Evolutionary conservation across 2,329 filamentous ascomycete genomes (phyloP).

Genomic region (Beauveria pseudobassiana): DNA sequence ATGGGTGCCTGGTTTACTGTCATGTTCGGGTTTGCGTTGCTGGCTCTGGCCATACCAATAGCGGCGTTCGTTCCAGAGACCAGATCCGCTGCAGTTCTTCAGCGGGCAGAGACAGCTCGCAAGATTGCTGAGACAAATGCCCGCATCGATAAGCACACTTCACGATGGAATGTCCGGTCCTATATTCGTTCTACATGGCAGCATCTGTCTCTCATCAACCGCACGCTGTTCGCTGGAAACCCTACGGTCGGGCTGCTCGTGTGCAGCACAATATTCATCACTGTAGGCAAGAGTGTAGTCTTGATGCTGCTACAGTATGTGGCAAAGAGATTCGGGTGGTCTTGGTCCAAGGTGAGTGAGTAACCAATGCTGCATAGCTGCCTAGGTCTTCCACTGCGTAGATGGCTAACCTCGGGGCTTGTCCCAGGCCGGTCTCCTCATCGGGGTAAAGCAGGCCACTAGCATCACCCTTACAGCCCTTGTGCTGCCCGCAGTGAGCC

Average conservation of each 20-base stretch:
- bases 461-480: neutral
- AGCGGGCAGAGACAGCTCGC: neutral
- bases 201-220: neutral
- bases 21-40: slow-evolving; percentile 7
- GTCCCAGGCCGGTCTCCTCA: neutral
- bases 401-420: neutral
- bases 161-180: neutral
- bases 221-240: neutral
- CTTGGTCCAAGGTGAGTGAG: slow-evolving; percentile 9
- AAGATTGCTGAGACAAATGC: neutral
- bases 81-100: neutral
- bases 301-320: slow-evolving; percentile 10
- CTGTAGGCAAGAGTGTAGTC: neutral
- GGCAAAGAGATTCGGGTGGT: slow-evolving; percentile 10
- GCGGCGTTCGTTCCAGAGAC: slow-evolving; percentile 14
- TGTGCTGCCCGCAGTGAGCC: neutral
- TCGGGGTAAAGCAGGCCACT: neutral
- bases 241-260: neutral
- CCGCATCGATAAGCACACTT: neutral
- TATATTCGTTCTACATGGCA: neutral
- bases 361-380: neutral
- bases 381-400: neutral
- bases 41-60: slow-evolving; percentile 8
- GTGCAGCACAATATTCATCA: neutral
- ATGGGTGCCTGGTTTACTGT: slow-evolving; percentile 11